Evolutionary conservation across 352 stramenopile genomes (phyloP).

Genomic region (Pythium chondricola): DNA sequence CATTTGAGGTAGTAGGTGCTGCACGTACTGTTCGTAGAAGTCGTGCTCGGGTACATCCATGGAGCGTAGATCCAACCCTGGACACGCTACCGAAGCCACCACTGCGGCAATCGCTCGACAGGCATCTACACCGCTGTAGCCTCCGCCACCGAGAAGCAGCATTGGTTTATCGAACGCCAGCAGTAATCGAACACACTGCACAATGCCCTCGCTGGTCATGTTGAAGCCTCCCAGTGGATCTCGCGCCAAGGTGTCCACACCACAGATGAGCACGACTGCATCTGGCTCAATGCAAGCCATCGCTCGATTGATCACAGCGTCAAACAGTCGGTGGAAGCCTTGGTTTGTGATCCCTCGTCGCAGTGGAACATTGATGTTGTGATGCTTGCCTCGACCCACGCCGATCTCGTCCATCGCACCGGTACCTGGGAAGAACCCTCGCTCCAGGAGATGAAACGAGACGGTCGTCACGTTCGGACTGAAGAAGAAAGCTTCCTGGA

Average conservation of each 20-base stretch:
- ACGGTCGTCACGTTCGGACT: slow-evolving; percentile 39
- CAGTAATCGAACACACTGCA: slow-evolving; percentile 26
- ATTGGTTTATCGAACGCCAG: slow-evolving; percentile 29
- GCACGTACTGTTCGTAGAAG: slow-evolving; percentile 43
- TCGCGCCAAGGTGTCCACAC: slow-evolving; percentile 54
- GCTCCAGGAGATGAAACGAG: slow-evolving; percentile 47
- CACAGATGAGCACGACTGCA: slow-evolving; percentile 57
- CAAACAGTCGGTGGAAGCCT: slow-evolving; percentile 44
- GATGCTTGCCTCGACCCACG: slow-evolving; percentile 23
- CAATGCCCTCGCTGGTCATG: slow-evolving; percentile 33
- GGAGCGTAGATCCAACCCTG: slow-evolving; percentile 12
- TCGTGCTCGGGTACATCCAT: slow-evolving; percentile 43
- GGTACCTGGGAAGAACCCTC: slow-evolving; percentile 44
- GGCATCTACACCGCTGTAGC: slow-evolving; percentile 59
- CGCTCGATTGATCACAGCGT: slow-evolving; percentile 28
- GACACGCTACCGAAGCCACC: slow-evolving; percentile 34
- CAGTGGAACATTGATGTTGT: slow-evolving; percentile 63
- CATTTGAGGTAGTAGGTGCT: not conserved
- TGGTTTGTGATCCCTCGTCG: slow-evolving; percentile 44
- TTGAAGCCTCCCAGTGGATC: slow-evolving; percentile 43
- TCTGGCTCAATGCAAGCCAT: slow-evolving; percentile 33
- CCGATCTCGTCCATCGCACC: slow-evolving; percentile 23
- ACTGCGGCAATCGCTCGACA: slow-evolving; percentile 42
- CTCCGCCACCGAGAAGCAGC: slow-evolving; percentile 54
- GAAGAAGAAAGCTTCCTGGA: slow-evolving; percentile 53